Evolutionary conservation across 2,329 filamentous ascomycete genomes (phyloP).

Genomic region (Tolypocladium endophyticum): DNA sequence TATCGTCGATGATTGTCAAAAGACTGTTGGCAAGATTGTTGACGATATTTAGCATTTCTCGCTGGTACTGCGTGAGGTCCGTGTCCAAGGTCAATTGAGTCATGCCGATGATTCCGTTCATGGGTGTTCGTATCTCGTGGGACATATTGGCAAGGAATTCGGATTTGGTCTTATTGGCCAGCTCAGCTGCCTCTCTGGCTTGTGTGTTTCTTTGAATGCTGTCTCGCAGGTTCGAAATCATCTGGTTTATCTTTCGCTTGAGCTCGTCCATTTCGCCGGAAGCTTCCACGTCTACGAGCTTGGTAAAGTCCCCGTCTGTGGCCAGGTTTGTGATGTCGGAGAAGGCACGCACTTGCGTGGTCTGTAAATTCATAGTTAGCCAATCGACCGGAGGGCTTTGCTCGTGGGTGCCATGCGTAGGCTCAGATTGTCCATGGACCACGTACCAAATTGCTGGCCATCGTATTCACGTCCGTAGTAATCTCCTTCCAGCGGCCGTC

Average conservation of each 20-base stretch:
- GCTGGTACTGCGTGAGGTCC: conserved; percentile 85
- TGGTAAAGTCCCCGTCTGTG: conserved; percentile 93
- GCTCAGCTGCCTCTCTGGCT: conserved; percentile 87
- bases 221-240: conserved; percentile 92
- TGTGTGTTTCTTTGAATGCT: conserved; percentile 95
- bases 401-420: neutral
- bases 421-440: neutral
- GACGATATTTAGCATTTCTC: conserved; percentile 97
- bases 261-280: conserved; percentile 99
- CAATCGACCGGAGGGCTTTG: neutral
- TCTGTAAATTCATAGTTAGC: conserved; percentile 43
- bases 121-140: conserved; percentile 93
- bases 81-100: conserved; percentile 93
- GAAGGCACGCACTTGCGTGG: conserved; percentile 93
- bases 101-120: conserved; percentile 98
- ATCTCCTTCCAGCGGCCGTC: conserved; percentile 98
- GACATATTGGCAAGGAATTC: conserved; percentile 99
- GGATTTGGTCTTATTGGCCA: conserved; percentile 96
- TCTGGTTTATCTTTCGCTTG: conserved; percentile 98
- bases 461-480: conserved; percentile 91
- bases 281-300: conserved; percentile 91
- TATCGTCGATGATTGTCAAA: conserved; percentile 89
- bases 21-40: conserved; percentile 94
- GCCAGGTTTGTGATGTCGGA: conserved; percentile 97
- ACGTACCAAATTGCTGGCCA: conserved; percentile 58